Evolutionary conservation across 257 asterid species (phyloP), one percentile per base, ranked within the genome.

Genomic region (Jasminum sambac): DNA sequence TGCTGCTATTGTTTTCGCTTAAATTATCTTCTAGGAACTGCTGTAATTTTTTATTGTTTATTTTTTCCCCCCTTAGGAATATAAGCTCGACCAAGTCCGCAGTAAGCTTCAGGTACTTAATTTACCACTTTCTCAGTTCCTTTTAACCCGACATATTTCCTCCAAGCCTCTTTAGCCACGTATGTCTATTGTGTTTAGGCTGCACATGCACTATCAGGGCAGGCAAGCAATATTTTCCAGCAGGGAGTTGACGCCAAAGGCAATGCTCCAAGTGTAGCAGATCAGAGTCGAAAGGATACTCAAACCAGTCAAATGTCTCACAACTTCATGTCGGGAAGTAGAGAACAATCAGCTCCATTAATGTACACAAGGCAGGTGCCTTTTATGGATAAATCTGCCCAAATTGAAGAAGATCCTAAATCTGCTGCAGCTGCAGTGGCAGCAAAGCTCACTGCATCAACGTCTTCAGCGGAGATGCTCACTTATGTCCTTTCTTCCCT

Each of bases 391-490:
- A 83, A 83, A 67, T 63, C 95, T 4, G 67, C 77, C 72, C 72
- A 76, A 61, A 41, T 63, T 17, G 88, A 83, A 40, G 88, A 79
- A 71, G 89, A 89, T 68, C 79, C 86, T 8, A 91, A 89, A 76
- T 82, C 95, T 37, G 85, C 89, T 0, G 98, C 98, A 19, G 98
- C 98, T 16, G 95, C 90, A 38, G 83, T 95, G 79, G 96, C 98
- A 0, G 97, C 95, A 63, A 88, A 91, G 83, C 91, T 88, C 12
- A 77, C 97, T 3, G 88, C 96, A 26, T 89, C 96, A 10, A 70
- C 98, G 1, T 89, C 99, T 34, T 91, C 99, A 2, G 97, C 99
- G 43, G 81, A 89, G 81, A 87, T 95, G 96, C 85, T 95, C 66
- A 81, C 90, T 8, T 86, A 76, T 13, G 91, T 89, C 68, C 93